Conservation (phyloP, 371 early-diverging fungal genomes). For the Batkoa obscura region DNA sequence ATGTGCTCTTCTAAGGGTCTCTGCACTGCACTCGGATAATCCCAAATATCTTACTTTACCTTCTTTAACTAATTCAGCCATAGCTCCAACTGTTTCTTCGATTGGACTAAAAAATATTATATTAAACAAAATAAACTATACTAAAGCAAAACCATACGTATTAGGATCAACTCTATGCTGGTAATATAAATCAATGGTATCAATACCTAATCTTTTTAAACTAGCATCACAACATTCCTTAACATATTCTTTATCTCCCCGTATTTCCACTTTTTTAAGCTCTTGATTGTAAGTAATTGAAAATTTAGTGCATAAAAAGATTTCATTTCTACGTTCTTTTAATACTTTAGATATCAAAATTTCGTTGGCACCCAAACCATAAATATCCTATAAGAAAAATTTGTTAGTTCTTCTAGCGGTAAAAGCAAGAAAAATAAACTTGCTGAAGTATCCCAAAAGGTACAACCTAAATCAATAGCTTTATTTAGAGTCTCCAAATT, state of each 20-base stretch:
- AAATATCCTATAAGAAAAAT: neutral
- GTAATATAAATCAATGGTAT: slow-evolving; percentile 33
- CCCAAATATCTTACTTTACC: slow-evolving; percentile 37
- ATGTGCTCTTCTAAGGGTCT: slow-evolving; percentile 28
- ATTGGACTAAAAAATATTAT: slow-evolving; percentile 15
- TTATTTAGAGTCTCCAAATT: neutral
- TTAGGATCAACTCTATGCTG: slow-evolving; percentile 29
- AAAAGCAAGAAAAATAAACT: neutral
- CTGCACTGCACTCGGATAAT: slow-evolving; percentile 29
- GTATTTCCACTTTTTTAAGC: slow-evolving; percentile 8
- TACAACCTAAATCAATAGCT: slow-evolving; percentile 7
- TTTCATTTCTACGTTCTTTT: neutral
- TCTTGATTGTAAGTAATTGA: neutral
- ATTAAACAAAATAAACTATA: too few species aligned
- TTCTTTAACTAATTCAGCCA: slow-evolving; percentile 36
- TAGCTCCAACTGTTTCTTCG: slow-evolving; percentile 30
- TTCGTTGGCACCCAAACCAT: neutral
- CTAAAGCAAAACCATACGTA: too few species aligned
- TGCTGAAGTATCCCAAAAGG: slow-evolving; percentile 14
- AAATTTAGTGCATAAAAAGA: neutral
- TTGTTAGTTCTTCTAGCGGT: neutral
- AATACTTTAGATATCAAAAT: neutral
- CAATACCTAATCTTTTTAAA: slow-evolving; percentile 21
- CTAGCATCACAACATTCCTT: slow-evolving; percentile 19
- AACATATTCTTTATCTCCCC: slow-evolving; percentile 26